These are phyloP conservation scores for Sporothrix brasiliensis DNA, from an alignment of 2,329 filamentous ascomycete species.

Conservation along the genomic window DNA sequence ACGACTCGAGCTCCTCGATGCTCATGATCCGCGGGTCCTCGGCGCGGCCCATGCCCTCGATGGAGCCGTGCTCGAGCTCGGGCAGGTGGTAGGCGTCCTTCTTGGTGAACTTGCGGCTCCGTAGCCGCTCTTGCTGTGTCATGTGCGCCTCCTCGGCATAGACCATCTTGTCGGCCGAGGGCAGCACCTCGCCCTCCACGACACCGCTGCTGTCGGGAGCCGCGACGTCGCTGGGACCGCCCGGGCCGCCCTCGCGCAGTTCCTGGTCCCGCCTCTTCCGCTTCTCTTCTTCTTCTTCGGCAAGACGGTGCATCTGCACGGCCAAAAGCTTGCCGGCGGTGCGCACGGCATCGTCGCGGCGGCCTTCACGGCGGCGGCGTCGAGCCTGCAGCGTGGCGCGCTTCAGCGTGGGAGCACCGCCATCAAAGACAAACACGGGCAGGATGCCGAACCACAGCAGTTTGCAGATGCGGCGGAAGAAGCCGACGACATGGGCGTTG, in stretches of 20 bases:
- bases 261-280: constrained; percentile 49
- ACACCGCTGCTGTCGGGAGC: constrained; percentile 49
- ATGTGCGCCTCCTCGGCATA: constrained; percentile 91
- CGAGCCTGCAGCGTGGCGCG: constrained; percentile 82
- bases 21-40: constrained; percentile 97
- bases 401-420: constrained; percentile 88
- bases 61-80: constrained; percentile 71
- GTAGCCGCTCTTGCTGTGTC: constrained; percentile 72
- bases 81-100: constrained; percentile 96
- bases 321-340: constrained; percentile 91
- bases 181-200: constrained; percentile 67
- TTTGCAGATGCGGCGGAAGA: constrained; percentile 98
- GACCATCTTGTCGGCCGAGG: constrained; percentile 69
- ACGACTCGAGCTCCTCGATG: constrained; percentile 88
- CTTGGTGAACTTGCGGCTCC: constrained; percentile 79
- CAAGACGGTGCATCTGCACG: constrained; percentile 88
- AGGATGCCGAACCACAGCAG: constrained; percentile 94
- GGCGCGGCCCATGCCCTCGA: constrained; percentile 83
- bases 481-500: constrained; percentile 94
- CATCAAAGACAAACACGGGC: constrained; percentile 97
- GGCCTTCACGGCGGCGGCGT: constrained; percentile 79
- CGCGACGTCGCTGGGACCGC: constrained; percentile 38
- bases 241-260: constrained; percentile 46
- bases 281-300: constrained; percentile 79
- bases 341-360: constrained; percentile 86